Base-by-base conservation (phyloP, 2,329 filamentous ascomycete species). In the Exophiala sp. region DNA sequence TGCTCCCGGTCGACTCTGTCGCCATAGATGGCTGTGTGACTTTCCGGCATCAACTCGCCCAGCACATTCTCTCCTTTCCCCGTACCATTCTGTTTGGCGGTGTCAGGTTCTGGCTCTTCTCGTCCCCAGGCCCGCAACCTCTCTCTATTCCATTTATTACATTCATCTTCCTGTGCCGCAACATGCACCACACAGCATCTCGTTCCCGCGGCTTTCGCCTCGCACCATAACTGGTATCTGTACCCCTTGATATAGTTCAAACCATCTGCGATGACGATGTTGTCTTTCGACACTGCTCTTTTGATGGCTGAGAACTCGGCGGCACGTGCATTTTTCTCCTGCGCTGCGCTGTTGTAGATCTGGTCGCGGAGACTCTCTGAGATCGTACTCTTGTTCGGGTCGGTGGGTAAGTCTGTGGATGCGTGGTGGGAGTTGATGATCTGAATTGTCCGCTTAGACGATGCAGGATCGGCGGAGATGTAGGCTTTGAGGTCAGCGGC, bases 181-280 rank as follows among this genome's bases (percentile, higher is more conserved):
- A 60, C 57, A 33, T 65, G 68, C 68, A 86, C 79, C 60, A 85
- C 81, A 63, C 83, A 85, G 65, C 75, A 83, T 2, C 80, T 77
- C 5, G 82, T 85, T 52, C 78, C 78, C 11, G 80, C 71, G 3
- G 82, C 82, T 68, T 86, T 86, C 24, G 82, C 81, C 66, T 86
- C 83, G 65, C 83, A 86, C 74, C 83, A 85, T 40, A 86, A 68
- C 69, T 86, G 83, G 64, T 86, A 86, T 36, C 83, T 75, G 68
- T 81, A 85, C 16, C 83, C 83, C 68, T 86, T 86, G 71, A 86
- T 86, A 67, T 86, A 86, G 66, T 86, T 85, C 71, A 84, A 75
- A 32, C 79, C 80, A 67, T 86, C 83, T 2, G 83, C 77, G 47
- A 86, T 79, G 40, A 86, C 81, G 53, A 86, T 78, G 44, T 75